Conservation (phyloP, 257 asterid genomes). For the Hygrophila difformis region DNA sequence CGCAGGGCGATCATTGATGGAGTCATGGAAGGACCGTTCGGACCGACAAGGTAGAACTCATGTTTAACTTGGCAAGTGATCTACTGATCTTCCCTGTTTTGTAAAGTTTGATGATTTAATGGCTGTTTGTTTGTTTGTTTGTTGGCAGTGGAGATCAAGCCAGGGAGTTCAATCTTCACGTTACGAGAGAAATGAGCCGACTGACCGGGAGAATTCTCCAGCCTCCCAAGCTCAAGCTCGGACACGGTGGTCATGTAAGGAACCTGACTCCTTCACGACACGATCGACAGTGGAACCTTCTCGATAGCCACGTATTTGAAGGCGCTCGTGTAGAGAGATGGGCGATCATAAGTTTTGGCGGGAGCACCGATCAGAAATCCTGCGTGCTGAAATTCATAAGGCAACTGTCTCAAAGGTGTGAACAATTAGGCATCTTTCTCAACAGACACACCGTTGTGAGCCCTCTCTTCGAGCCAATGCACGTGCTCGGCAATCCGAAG, state of each 20-base stretch:
- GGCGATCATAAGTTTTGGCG: constrained; percentile 84
- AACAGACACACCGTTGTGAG: constrained; percentile 37
- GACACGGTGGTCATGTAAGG: constrained; percentile 64
- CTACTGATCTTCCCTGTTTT: neutral
- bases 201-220: constrained; percentile 77
- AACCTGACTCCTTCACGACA: constrained; percentile 70
- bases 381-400: constrained; percentile 54
- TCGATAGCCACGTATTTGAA: constrained; percentile 82
- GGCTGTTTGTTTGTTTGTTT: neutral
- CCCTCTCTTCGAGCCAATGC: constrained; percentile 83
- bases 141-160: constrained; percentile 57
- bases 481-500: constrained; percentile 61
- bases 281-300: constrained; percentile 92
- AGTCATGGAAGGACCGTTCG: constrained; percentile 78
- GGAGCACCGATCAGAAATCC: constrained; percentile 62
- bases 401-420: constrained; percentile 71
- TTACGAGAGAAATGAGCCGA: constrained; percentile 68
- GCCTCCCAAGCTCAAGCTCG: constrained; percentile 95
- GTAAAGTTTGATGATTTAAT: constrained; percentile 1
- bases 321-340: constrained; percentile 74
- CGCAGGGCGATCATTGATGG: constrained; percentile 57
- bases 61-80: too few species aligned
- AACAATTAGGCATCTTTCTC: constrained; percentile 70
- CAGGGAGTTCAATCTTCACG: constrained; percentile 59
- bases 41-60: constrained; percentile 73